Evolutionary conservation across 2,329 filamentous ascomycete genomes (phyloP).

Genomic region (Ciborinia camelliae): DNA sequence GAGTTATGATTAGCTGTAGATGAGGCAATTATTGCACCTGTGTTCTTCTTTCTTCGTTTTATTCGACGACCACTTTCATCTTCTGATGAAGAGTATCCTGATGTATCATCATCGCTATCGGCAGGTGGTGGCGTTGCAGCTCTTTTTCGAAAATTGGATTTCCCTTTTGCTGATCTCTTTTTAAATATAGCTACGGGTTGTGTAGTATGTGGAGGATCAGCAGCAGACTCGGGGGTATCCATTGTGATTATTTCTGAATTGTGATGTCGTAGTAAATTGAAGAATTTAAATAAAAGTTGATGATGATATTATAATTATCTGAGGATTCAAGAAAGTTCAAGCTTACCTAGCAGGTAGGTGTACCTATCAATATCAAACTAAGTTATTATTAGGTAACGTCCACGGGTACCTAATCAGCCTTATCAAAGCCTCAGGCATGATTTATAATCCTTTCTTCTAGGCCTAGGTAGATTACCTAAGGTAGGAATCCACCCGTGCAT

Average conservation of each 20-base stretch:
- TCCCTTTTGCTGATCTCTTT: constrained; percentile 74
- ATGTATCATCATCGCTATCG: constrained; percentile 44
- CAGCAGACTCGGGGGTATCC: constrained; percentile 7
- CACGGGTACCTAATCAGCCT: too few species aligned
- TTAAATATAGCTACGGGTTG: constrained; percentile 68
- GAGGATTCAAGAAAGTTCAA: constrained; percentile 5
- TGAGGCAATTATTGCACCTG: constrained; percentile 62
- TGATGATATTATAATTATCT: too few species aligned
- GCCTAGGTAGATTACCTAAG: too few species aligned
- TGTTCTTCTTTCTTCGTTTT: constrained; percentile 73
- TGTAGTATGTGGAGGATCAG: constrained; percentile 6
- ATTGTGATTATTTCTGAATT: background rate
- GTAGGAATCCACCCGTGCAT: too few species aligned
- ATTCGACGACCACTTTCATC: constrained; percentile 72
- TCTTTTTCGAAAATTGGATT: constrained; percentile 76
- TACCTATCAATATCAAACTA: too few species aligned
- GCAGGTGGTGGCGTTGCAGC: constrained; percentile 73
- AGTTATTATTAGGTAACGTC: background rate
- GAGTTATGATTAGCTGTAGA: constrained; percentile 46
- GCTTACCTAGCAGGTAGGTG: too few species aligned
- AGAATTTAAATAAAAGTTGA: too few species aligned
- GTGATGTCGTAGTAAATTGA: background rate
- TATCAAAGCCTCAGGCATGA: constrained; percentile 8
- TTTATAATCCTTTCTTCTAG: too few species aligned
- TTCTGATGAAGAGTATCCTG: constrained; percentile 68